Evolutionary conservation across 371 early-diverging fungal genomes (phyloP).

Genomic region (Haplosporangium sp.): DNA sequence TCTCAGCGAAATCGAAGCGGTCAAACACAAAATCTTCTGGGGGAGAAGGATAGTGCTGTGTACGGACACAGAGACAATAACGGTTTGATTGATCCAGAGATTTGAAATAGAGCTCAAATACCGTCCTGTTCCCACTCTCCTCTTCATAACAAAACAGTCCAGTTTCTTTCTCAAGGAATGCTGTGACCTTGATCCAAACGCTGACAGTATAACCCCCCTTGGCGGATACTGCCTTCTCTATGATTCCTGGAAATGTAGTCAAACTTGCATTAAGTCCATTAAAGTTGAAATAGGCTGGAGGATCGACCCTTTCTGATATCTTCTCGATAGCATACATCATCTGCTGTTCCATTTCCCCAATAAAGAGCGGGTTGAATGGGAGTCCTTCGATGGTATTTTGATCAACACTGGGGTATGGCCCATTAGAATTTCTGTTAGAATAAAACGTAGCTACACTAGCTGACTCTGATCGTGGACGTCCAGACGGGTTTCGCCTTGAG

Average conservation of each 20-base stretch:
- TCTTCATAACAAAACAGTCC: conserved; percentile 60
- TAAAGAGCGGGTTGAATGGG: conserved; percentile 56
- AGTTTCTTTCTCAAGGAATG: conserved; percentile 57
- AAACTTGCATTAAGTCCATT: conserved; percentile 54
- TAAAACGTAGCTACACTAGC: conserved; percentile 29
- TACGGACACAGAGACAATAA: conserved; percentile 60
- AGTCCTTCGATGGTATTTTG: conserved; percentile 15
- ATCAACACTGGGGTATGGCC: not conserved
- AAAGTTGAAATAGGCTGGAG: conserved; percentile 58
- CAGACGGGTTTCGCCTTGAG: conserved; percentile 18
- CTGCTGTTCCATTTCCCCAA: conserved; percentile 58
- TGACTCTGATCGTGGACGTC: conserved; percentile 44
- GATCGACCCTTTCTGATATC: conserved; percentile 57
- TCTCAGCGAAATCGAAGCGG: conserved; percentile 58
- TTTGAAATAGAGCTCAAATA: conserved; percentile 60
- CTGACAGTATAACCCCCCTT: conserved; percentile 59
- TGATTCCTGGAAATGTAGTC: conserved; percentile 46
- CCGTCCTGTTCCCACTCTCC: conserved; percentile 49
- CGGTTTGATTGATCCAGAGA: conserved; percentile 56
- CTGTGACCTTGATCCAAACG: conserved; percentile 58
- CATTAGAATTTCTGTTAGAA: conserved; percentile 20
- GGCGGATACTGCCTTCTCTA: conserved; percentile 52
- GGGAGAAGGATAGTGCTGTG: conserved; percentile 58
- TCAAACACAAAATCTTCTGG: conserved; percentile 61
- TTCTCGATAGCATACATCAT: conserved; percentile 60